Evolutionary conservation across 2,329 filamentous ascomycete genomes (phyloP), one percentile per base, ranked within the genome.

Genomic region (Anthostomella pinea): DNA sequence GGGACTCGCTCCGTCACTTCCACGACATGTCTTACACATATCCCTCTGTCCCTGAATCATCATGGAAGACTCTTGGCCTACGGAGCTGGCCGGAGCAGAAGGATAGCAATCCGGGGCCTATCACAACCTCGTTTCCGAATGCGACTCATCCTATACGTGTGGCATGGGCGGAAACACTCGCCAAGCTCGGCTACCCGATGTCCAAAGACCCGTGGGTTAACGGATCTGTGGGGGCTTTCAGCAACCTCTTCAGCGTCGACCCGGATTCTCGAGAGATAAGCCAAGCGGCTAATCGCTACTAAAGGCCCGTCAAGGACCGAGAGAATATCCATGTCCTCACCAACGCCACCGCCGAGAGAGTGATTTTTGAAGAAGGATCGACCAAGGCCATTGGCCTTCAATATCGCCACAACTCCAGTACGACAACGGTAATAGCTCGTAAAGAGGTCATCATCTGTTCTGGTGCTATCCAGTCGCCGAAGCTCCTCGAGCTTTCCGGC

Each of bases 401-500:
- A 21, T 30, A 35, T 17, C 25, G 26, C 15, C n/a, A 33, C 26
- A n/a, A 30, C n/a, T 8, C 13, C 8, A 8, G 13, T 5, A 18
- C 20, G 7, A 34, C 20, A 17, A 18, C 24, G 9, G 32, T 34
- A 8, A 26, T 7, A 10, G 30, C 37, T 15, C 25, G 25, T 7
- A 39, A 35, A 35, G 79, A 83, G 47, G 67, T 82, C 7, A 69
- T 84, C 27, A 55, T 85, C 3, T 72, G 72, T 3, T 77, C 76
- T 1, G 81, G 80, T 0, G 71, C 67, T 19, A 62, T 75, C 27
- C 69, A 72, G 51, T 78, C 73, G 7, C 80, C 70, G 5, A 76
- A 73, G 57, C 62, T 78, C 10, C 68, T 75, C 14, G 78, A 83
- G 45, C 60, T 81, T 2, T 81, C 76, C 0, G 79, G 79, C 0